A percentile compares a stretch with the other conserved stretches of the same genome.
Conservation (phyloP, 306 rosid genomes). For the Styphnolobium japonicum region DNA sequence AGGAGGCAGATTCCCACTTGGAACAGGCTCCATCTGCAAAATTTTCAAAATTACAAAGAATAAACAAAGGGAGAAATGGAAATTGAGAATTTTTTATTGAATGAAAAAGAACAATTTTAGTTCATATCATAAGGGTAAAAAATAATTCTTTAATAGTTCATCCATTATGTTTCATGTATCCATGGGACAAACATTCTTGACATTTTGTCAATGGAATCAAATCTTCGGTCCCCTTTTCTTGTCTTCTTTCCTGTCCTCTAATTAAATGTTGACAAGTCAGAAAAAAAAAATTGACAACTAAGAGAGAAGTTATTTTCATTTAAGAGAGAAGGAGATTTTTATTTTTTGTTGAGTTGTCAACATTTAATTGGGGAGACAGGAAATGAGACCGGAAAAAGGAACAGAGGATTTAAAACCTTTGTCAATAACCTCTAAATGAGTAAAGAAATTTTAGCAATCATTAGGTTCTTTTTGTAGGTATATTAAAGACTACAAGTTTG, state of each 20-base stretch:
- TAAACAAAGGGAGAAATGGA: conserved; percentile 10
- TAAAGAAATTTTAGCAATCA: background rate
- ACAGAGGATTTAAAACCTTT: too few species aligned
- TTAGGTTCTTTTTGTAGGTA: background rate
- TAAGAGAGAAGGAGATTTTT: too few species aligned
- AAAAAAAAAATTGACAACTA: too few species aligned
- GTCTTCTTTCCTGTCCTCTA: too few species aligned
- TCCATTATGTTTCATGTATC: background rate
- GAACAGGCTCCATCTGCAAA: conserved; percentile 63
- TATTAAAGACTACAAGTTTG: background rate
- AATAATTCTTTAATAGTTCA: background rate
- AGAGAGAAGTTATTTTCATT: too few species aligned
- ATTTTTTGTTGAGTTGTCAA: too few species aligned
- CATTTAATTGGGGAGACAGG: too few species aligned
- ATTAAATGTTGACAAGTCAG: too few species aligned
- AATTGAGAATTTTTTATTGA: background rate
- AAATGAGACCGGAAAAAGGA: too few species aligned
- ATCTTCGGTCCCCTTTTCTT: too few species aligned
- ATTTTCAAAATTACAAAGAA: conserved; percentile 13
- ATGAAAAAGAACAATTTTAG: background rate
- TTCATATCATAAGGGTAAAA: background rate
- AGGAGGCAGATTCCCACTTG: conserved; percentile 66
- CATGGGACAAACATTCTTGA: background rate
- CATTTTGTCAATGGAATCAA: too few species aligned
- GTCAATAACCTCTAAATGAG: background rate